Evolutionary conservation across 345 rosid species (phyloP).

Genomic region (Melaleuca alternifolia): DNA sequence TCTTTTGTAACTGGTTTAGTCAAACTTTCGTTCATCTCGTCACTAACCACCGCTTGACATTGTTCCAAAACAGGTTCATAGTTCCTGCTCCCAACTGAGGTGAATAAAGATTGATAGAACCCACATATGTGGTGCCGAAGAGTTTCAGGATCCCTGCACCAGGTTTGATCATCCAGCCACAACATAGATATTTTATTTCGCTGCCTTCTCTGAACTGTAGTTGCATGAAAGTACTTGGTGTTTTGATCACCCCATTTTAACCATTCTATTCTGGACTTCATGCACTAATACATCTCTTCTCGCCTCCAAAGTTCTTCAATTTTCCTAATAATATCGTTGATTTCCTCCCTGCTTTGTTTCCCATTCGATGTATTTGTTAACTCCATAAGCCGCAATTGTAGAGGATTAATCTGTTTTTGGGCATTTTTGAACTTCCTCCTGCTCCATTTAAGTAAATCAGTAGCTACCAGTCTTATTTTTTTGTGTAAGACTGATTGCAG

Average conservation of each 20-base stretch:
- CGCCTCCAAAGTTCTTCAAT: not conserved
- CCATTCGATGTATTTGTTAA: not conserved
- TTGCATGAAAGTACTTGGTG: not conserved
- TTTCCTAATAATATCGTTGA: not conserved
- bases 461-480: not conserved
- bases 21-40: not conserved
- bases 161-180: rapidly evolving
- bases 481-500: too few relatives aligned
- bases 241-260: not conserved
- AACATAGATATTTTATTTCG: not conserved
- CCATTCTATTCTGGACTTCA: not conserved
- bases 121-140: not conserved
- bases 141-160: not conserved
- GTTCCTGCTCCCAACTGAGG: not conserved
- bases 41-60: not conserved
- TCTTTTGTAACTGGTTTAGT: not conserved
- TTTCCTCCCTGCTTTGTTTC: not conserved
- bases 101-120: not conserved
- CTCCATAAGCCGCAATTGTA: not conserved
- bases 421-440: not conserved
- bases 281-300: not conserved
- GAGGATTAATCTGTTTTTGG: too few relatives aligned
- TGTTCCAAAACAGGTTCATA: not conserved
- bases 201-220: not conserved
- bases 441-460: too few relatives aligned